phyloP scores from a whole-genome alignment of 169 alveolate species.

The Cryptosporidium tyzzeri region DNA sequence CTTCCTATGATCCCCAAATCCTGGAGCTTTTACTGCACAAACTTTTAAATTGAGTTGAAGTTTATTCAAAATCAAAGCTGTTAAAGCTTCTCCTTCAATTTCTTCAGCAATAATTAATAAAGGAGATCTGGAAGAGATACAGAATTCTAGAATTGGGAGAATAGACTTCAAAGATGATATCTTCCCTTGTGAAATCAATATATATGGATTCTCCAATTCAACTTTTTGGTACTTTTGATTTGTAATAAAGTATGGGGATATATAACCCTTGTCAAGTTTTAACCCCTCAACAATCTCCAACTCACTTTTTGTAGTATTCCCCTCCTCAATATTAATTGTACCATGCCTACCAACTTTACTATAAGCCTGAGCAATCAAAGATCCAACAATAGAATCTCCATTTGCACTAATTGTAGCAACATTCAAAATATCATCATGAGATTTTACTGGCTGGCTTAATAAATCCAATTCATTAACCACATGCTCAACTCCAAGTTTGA shows the following conservation, averaged over 20 bases:
- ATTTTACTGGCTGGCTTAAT: constrained; percentile 86
- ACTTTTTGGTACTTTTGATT: constrained; percentile 95
- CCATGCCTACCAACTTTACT: constrained; percentile 98
- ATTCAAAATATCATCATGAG: constrained; percentile 87
- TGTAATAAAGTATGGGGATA: constrained; percentile 98
- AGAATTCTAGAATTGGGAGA: constrained; percentile 95
- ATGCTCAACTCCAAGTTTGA: constrained; percentile 88
- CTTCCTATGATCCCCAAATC: constrained; percentile 98
- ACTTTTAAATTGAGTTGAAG: constrained; percentile 97
- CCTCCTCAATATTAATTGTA: constrained; percentile 97
- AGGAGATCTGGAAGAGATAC: constrained; percentile 92
- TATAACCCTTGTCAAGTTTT: constrained; percentile 97
- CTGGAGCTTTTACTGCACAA: constrained; percentile 97
- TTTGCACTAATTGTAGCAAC: constrained; percentile 99
- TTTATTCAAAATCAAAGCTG: constrained; percentile 97
- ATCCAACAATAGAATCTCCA: constrained; percentile 97
- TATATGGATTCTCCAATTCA: constrained; percentile 95
- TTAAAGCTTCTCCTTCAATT: constrained; percentile 99
- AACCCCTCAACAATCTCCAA: constrained; percentile 99
- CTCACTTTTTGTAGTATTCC: constrained; percentile 97
- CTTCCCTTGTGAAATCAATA: constrained; percentile 95
- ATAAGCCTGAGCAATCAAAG: constrained; percentile 96
- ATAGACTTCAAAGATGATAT: constrained; percentile 90
- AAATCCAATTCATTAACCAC: constrained; percentile 86
- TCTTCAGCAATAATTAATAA: constrained; percentile 98